Percentiles rank a stretch among this genome's conserved stretches.
Evolutionary conservation across 169 alveolate species (phyloP).

Genomic region (Plasmodium sp.): DNA sequence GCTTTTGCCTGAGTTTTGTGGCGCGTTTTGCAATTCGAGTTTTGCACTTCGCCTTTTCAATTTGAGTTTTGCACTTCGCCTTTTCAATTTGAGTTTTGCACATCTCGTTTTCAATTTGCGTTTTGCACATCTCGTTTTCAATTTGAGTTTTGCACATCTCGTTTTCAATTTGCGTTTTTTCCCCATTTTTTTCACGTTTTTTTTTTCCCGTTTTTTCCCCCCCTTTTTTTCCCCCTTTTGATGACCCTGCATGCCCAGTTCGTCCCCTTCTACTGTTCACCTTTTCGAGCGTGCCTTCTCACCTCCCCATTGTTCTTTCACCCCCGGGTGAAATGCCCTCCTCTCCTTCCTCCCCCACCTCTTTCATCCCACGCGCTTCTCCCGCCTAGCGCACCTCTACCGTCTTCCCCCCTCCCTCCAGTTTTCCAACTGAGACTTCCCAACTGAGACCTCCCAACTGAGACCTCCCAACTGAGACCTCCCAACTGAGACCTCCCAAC

Average conservation of each 20-base stretch:
- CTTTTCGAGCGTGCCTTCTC: not conserved
- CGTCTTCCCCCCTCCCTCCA: not conserved
- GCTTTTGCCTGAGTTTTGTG: not conserved
- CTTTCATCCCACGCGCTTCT: not conserved
- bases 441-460: not conserved
- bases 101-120: no score
- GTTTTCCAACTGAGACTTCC: not conserved
- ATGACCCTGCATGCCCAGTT: not conserved
- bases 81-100: no score
- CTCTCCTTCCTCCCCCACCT: not conserved
- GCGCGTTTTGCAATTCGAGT: no score
- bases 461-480: not conserved
- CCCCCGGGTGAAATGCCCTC: not conserved
- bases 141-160: not conserved
- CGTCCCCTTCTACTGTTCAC: not conserved
- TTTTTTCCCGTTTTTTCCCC: not conserved
- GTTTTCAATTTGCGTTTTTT: not conserved
- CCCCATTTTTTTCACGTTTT: not conserved
- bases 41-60: no score
- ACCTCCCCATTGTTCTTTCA: not conserved
- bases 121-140: no score
- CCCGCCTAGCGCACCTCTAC: not conserved
- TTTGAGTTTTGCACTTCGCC: no score
- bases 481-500: not conserved
- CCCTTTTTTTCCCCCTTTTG: not conserved